Evolutionary conservation across 2,329 filamentous ascomycete species (phyloP).

Genomic region (Arthrobotrys conoides): DNA sequence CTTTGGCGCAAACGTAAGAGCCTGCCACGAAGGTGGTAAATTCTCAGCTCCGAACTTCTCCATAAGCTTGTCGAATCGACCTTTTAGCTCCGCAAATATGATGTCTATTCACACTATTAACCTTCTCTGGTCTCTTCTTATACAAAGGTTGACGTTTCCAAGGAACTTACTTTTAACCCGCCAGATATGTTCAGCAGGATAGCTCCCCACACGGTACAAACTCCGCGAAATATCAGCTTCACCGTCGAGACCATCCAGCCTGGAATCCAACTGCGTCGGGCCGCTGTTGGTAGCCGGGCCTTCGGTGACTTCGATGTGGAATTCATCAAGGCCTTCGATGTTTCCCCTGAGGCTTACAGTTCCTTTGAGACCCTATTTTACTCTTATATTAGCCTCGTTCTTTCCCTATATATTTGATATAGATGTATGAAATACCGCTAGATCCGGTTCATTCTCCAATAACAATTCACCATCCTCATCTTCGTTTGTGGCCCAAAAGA

Average conservation of each 20-base stretch:
- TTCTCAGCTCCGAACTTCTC: slow-evolving; percentile 75
- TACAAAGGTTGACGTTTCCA: not conserved
- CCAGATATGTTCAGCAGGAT: slow-evolving; percentile 81
- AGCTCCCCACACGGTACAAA: slow-evolving; percentile 73
- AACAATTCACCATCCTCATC: slow-evolving; percentile 76
- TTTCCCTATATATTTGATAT: not conserved
- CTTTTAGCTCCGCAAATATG: slow-evolving; percentile 76
- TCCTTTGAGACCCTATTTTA: slow-evolving; percentile 70
- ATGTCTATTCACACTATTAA: slow-evolving; percentile 67
- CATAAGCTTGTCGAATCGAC: slow-evolving; percentile 74
- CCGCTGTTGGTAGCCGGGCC: slow-evolving; percentile 76
- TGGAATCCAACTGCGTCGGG: slow-evolving; percentile 73
- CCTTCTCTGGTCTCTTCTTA: not conserved
- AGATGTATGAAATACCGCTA: slow-evolving; percentile 62
- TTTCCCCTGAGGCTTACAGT: slow-evolving; percentile 79
- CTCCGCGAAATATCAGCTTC: slow-evolving; percentile 74
- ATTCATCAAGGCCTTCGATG: slow-evolving; percentile 81
- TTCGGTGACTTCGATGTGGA: slow-evolving; percentile 81
- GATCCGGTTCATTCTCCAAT: slow-evolving; percentile 72
- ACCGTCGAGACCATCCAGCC: slow-evolving; percentile 79
- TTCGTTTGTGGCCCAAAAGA: slow-evolving; percentile 88
- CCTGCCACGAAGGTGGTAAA: slow-evolving; percentile 84
- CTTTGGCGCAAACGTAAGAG: slow-evolving; percentile 82
- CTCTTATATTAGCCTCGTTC: not conserved
- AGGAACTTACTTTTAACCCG: slow-evolving; percentile 77